Conservation (phyloP, 2,329 filamentous ascomycete genomes). For the Penicillium sp. region DNA sequence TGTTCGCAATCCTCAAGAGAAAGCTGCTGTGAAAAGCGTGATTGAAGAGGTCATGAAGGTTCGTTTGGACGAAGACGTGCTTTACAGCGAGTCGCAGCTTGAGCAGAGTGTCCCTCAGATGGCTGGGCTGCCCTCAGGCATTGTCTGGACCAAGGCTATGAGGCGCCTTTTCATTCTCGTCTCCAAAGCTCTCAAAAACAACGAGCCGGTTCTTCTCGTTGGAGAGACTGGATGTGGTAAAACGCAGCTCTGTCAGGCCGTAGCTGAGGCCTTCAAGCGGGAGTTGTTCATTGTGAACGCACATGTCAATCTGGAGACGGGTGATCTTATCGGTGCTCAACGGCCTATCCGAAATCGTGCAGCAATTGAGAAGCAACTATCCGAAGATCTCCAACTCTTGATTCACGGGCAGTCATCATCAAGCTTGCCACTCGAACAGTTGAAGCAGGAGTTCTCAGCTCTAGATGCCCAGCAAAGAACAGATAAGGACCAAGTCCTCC, state of each 20-base stretch:
- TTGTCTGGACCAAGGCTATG: conserved; percentile 97
- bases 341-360: conserved; percentile 85
- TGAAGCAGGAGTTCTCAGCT: conserved; percentile 63
- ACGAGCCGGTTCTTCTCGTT: conserved; percentile 91
- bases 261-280: conserved; percentile 77
- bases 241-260: conserved; percentile 90
- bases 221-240: conserved; percentile 98
- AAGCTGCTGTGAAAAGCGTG: conserved; percentile 78
- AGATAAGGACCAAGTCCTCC: conserved; percentile 54
- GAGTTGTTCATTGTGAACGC: conserved; percentile 90
- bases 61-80: conserved; percentile 69
- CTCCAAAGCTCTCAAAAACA: conserved; percentile 80
- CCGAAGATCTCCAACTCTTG: conserved; percentile 60
- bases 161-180: conserved; percentile 86
- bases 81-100: conserved; percentile 69
- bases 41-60: conserved; percentile 93
- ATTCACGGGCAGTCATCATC: conserved; percentile 39
- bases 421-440: conserved; percentile 55
- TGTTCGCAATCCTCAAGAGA: conserved; percentile 87
- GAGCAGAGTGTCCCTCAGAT: conserved; percentile 58
- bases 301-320: conserved; percentile 97
- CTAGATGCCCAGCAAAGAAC: conserved; percentile 52
- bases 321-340: conserved; percentile 94
- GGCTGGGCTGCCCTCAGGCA: conserved; percentile 42
- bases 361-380: conserved; percentile 68